phyloP scores from a whole-genome alignment of 1,284 basidiomycete species.

The Termitomyces sp. region DNA sequence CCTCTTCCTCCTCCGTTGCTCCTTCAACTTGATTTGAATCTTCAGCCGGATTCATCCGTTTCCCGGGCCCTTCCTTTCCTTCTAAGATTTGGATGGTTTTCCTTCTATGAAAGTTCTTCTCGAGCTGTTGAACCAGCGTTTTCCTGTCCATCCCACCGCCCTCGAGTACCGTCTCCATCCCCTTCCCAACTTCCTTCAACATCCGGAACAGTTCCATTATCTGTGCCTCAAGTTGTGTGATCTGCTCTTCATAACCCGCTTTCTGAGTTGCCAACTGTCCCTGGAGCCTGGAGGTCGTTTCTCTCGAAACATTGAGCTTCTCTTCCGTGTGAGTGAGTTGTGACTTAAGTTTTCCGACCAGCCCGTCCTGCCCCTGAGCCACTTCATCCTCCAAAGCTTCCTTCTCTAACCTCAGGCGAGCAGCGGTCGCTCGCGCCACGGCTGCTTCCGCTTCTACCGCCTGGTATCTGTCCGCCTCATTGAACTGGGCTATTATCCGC shows the following conservation, averaged over 20 bases:
- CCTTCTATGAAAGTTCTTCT: slow-evolving; percentile 78
- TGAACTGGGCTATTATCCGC: slow-evolving; percentile 85
- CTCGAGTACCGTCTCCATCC: slow-evolving; percentile 72
- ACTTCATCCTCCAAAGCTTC: slow-evolving; percentile 79
- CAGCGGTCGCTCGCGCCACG: slow-evolving; percentile 60
- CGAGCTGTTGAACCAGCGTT: slow-evolving; percentile 75
- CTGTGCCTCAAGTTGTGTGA: slow-evolving; percentile 85
- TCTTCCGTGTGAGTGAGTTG: slow-evolving; percentile 75
- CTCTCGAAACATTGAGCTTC: slow-evolving; percentile 74
- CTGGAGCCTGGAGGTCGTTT: slow-evolving; percentile 71
- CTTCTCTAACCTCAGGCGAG: slow-evolving; percentile 66
- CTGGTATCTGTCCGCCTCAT: slow-evolving; percentile 85
- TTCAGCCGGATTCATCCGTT: slow-evolving; percentile 28
- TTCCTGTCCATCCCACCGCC: slow-evolving; percentile 70
- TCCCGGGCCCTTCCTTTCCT: slow-evolving; percentile 47
- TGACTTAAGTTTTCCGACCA: slow-evolving; percentile 78
- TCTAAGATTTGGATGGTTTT: slow-evolving; percentile 86
- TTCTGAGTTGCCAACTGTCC: slow-evolving; percentile 81
- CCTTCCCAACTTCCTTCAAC: slow-evolving; percentile 78
- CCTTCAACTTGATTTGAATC: slow-evolving; percentile 28
- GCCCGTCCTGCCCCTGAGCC: slow-evolving; percentile 74
- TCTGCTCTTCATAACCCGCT: slow-evolving; percentile 79
- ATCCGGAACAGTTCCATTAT: slow-evolving; percentile 93
- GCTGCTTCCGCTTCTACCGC: slow-evolving; percentile 75
- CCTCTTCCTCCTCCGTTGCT: slow-evolving; percentile 42